Base-by-base conservation (phyloP, 768 basidiomycete genomes). In the Rhizopogon salebrosus region DNA sequence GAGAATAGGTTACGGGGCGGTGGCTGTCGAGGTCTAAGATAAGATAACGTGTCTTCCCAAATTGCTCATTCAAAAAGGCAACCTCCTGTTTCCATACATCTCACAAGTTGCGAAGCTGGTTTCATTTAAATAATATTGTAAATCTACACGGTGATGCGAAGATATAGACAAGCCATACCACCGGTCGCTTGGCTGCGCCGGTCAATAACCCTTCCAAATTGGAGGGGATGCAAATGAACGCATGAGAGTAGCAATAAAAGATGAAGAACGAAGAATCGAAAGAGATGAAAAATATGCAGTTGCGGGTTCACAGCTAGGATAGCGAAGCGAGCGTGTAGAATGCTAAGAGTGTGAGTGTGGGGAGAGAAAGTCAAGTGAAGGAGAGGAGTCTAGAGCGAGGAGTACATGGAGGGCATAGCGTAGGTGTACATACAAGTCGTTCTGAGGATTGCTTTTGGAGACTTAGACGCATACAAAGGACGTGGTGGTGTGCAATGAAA, bases 391-490 rank as follows among this genome's bases (percentile, higher is more conserved):
- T 46, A 46, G 31, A 46, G 31, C 14, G 45, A 46, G 10, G 31
- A 46, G 45, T 46, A 46, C 45, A 46, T 23, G 22, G 48, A 49
- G 61, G 46, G 41, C 50, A 55, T 52, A 58, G 50, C 57, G 41
- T 69, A 64, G 48, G 58, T 39, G 57, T 67, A 67, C 66, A 69
- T 68, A 67, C 66, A 67, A 46, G 49, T 41, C 8, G 13, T 49
- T 45, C 35, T 54, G 53, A 34, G 51, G 41, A 62, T 18, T 61
- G 66, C 62, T 62, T 52, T 46, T 52, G 52, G 36, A 58, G 59
- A 59, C 55, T 56, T 59, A 57, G 52, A 54, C 58, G 54, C 65
- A 46, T 67, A 67, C 67, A 69, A 41, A 56, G n/a, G 57, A 54
- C 57, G 54, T 65, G 53, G 49, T 55, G 53, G 37, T 56, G 54